phyloP scores from a whole-genome alignment of 78 protist species.

The Dictyostelium brefeldianum region DNA sequence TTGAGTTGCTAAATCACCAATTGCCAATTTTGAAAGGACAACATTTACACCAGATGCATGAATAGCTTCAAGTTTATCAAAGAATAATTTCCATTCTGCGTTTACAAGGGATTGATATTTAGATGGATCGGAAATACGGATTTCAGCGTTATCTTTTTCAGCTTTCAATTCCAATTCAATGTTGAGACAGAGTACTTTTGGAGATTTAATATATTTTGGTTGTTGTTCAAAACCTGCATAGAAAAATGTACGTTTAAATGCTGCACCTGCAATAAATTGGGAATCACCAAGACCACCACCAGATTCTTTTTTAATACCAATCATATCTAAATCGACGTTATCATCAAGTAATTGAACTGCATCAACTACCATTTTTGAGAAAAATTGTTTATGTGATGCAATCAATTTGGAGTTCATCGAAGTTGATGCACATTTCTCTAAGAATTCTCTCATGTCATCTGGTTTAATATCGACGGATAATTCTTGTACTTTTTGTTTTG shows the following conservation, averaged over 20 bases:
- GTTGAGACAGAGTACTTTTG: conserved; percentile 97
- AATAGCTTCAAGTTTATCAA: conserved; percentile 98
- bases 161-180: conserved; percentile 99
- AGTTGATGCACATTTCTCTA: conserved; percentile 97
- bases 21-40: conserved; percentile 98
- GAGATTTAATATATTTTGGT: conserved; percentile 96
- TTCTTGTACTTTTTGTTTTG: conserved; percentile 66
- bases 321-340: conserved; percentile 90
- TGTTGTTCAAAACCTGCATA: conserved; percentile 99
- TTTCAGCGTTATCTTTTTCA: conserved; percentile 99
- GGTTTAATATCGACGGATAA: conserved; percentile 47
- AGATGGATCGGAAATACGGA: conserved; percentile 93
- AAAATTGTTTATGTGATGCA: conserved; percentile 91
- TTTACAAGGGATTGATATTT: conserved; percentile 97
- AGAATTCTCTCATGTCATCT: conserved; percentile 84
- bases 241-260: conserved; percentile 99
- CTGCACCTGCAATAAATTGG: conserved; percentile 98
- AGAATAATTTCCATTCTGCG: conserved; percentile 99
- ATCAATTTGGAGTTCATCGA: conserved; percentile 98
- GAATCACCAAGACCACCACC: conserved; percentile 98
- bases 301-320: conserved; percentile 98
- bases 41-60: conserved; percentile 96
- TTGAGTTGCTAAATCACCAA: conserved; percentile 99
- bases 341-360: conserved; percentile 94
- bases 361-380: conserved; percentile 97